Base-by-base conservation (phyloP, 2,329 filamentous ascomycete species). In the Clonostachys byssicola region DNA sequence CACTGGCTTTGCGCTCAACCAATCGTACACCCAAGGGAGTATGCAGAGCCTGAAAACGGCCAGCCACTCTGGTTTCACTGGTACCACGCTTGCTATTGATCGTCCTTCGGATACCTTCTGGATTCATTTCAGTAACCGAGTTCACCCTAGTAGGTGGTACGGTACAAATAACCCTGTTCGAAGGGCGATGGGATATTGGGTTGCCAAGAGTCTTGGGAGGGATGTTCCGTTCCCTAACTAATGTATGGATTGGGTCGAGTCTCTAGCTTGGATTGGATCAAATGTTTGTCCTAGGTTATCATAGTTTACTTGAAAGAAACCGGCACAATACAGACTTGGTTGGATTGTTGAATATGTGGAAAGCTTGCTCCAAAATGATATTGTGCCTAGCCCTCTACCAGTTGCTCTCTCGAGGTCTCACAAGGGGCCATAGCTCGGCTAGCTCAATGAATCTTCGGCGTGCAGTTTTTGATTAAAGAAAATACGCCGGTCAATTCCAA, bases 1-100 rank as follows among this genome's bases (percentile, higher is more conserved):
- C 5, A 46, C 56, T 16, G 63, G 63, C 1, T 64, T 65, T 23
- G 62, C 61, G 46, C 53, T 66, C 14, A 52, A 65, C 40, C 62
- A 66, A 49, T 54, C 53, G 35, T 62, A 62, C 45, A 63, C 62
- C 14, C 54, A 57, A 3, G 63, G 63, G 4, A 57, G 60, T 17
- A 54, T 60, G 54, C 51, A 54, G 14, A 58, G 52, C 18, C 30
- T 51, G 16, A 52, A 49, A 13, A 50, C 56, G 0, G 56, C 56
- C 12, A 57, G 55, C 34, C 57, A 60, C 34, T 51, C 55, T 5
- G 56, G 56, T 5, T 59, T 53, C 45, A 58, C 55, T 2, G 56
- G 57, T 9, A 60, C 57, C 12, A 53, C 51, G 6, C 38, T 58
- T n/a, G 57, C 53, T 4, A 53, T 58, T 34, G 57, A 60, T 40